These are phyloP conservation scores for Meripilus lineatus DNA, from an alignment of 1,284 basidiomycete species.

Conservation along the genomic window DNA sequence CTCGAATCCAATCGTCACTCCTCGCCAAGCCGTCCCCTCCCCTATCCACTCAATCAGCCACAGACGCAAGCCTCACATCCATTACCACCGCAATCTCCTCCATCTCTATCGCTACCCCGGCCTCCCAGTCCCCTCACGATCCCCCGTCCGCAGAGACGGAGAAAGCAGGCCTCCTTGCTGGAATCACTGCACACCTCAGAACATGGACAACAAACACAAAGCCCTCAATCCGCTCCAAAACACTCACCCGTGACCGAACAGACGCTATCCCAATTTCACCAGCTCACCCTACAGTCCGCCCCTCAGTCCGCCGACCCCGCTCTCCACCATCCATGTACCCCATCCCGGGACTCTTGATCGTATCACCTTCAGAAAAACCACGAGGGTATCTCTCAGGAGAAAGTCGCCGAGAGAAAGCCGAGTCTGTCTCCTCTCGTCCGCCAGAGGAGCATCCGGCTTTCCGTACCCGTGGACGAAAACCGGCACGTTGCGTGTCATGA, in stretches of 20 bases:
- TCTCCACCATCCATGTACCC: neutral
- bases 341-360: neutral
- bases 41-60: slow-evolving; percentile 22
- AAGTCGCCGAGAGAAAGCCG: slow-evolving; percentile 12
- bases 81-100: slow-evolving; percentile 25
- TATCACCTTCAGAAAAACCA: too few relatives aligned
- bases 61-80: slow-evolving; percentile 23
- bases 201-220: slow-evolving; percentile 12
- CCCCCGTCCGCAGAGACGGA: slow-evolving; percentile 13
- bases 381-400: neutral
- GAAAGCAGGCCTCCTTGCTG: slow-evolving; percentile 15
- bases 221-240: slow-evolving; percentile 10
- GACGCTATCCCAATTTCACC: slow-evolving; percentile 1
- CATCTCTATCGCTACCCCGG: slow-evolving; percentile 26
- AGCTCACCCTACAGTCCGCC: neutral
- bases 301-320: neutral
- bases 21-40: slow-evolving; percentile 23
- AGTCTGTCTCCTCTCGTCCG: slow-evolving; percentile 9
- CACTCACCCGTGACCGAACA: slow-evolving; percentile 14
- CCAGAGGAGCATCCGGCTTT: slow-evolving; percentile 25
- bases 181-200: slow-evolving; percentile 20
- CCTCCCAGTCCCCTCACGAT: slow-evolving; percentile 11
- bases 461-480: slow-evolving; percentile 26
- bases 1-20: slow-evolving; percentile 29
- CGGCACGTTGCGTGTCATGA: slow-evolving; percentile 21